phyloP scores from a whole-genome alignment of 2,329 filamentous ascomycete species.

The Alternaria panax region DNA sequence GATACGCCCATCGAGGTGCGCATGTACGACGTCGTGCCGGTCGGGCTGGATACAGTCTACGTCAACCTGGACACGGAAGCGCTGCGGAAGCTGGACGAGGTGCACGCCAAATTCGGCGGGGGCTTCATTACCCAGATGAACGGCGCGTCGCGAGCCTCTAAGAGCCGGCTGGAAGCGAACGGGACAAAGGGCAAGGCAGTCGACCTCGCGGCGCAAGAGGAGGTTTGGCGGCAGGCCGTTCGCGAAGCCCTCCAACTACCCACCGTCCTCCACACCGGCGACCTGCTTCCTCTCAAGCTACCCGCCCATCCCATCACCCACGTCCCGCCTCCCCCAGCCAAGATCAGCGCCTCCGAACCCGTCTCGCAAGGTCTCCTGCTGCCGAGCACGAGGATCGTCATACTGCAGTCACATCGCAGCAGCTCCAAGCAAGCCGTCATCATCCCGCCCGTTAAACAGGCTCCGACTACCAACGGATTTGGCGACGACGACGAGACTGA shows the following conservation, averaged over 20 bases:
- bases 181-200: slow-evolving; percentile 38
- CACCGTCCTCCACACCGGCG: slow-evolving; percentile 81
- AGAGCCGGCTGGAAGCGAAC: slow-evolving; percentile 49
- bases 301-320: slow-evolving; percentile 85
- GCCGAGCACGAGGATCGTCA: slow-evolving; percentile 80
- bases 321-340: slow-evolving; percentile 81
- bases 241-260: slow-evolving; percentile 76
- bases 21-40: slow-evolving; percentile 78
- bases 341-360: slow-evolving; percentile 91
- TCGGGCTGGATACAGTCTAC: slow-evolving; percentile 84
- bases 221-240: slow-evolving; percentile 57
- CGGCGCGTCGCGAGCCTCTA: slow-evolving; percentile 39
- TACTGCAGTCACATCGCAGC: slow-evolving; percentile 68
- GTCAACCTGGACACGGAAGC: slow-evolving; percentile 85
- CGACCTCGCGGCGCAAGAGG: slow-evolving; percentile 41
- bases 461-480: slow-evolving; percentile 65
- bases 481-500: slow-evolving; percentile 77
- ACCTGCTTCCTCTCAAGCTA: slow-evolving; percentile 80
- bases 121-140: slow-evolving; percentile 57
- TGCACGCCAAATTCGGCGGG: slow-evolving; percentile 81
- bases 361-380: slow-evolving; percentile 85
- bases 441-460: slow-evolving; percentile 52
- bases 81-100: slow-evolving; percentile 79
- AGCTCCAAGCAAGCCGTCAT: slow-evolving; percentile 59
- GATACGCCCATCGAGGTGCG: slow-evolving; percentile 84